Evolutionary conservation across 208 protist species (phyloP), one percentile per base, ranked within the genome.

Genomic region (Leishmania martiniquensis): DNA sequence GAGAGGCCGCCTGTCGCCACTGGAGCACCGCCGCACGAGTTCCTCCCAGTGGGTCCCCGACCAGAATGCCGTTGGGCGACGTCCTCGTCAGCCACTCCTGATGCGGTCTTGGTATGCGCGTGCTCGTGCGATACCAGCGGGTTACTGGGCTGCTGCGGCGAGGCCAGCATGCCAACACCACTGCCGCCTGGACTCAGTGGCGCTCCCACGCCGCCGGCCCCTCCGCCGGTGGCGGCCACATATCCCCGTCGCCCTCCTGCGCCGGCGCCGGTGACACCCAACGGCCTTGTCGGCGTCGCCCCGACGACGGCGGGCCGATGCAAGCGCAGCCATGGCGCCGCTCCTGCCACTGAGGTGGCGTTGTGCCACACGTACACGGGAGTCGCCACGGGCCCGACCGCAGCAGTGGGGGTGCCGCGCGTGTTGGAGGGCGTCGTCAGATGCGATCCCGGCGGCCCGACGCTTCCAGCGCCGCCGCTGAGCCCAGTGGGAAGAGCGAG

Each of bases 361-460:
- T 22, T 57, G 52, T 74, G 69, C 69, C 69, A 74, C 37, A 60
- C 32, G 25, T 74, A 74, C 45, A 74, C 69, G 52, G 69, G 49
- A 2, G 69, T 20, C 20, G 20, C 69, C 12, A 42, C 29, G 5
- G 49, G 49, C 34, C 17, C 52, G 5, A n/a, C 20, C 51, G 39
- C 15, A 39, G 34, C 39, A 17, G 71, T 15, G 22, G 71, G 29
- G 20, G 54, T 25, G 29, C 15, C 29, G 9, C 44, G 68, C 47
- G 32, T 29, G 39, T 25, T 29, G 10, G 47, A 25, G 12, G 68
- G 45, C 15, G 68, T 57, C 15, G 47, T 15, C 1, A 55, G 34
- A 29, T 74, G 51, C 51, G 47, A 59, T 37, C 69, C 47, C 9
- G 9, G 6, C 10, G 3, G 44, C 55, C 25, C 67, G 22, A 42